Base-by-base conservation (phyloP, 2,329 filamentous ascomycete species). In the Ambrosiella beaveri region DNA sequence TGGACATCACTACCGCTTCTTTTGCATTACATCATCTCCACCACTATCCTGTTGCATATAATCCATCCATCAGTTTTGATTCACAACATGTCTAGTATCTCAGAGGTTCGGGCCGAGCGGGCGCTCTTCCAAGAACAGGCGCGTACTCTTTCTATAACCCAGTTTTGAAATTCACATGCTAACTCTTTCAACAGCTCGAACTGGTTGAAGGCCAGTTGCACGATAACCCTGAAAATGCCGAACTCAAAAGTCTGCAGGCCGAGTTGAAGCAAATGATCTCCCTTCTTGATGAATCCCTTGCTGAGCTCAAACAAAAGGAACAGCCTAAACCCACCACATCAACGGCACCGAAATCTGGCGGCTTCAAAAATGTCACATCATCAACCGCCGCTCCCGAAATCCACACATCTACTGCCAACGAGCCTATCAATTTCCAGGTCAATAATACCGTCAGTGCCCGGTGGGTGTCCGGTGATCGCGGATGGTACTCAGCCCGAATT, bases 381-480 rank as follows among this genome's bases (percentile, higher is more conserved):
- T 11, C 36, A 13, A n/a, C 40, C 15, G 8, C 39, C 37, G 39
- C 56, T 44, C 40, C 51, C 45, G n/a, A 12, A 38, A 36, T 62
- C 66, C 1, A 61, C 69, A 64, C 64, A 66, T 13, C 62, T 67
- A 7, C 62, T 63, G 11, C 69, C 58, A 79, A 81, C 56, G 79
- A 84, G 45, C 17, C 37, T 57, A 74, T 76, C 2, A 76, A 76
- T 8, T 95, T 90, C 71, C 80, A 85, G 59, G 87, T 95, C 63
- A 95, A 95, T 68, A 93, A 98, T 66, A 86, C 76, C 38, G 86
- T 96, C 57, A 76, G 93, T 69, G 93, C 91, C 52, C 90, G 91
- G 71, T 98, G 90, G 88, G 74, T 85, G 52, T 86, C 88, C 8
- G 89, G 88, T 57, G 93, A 98, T 70, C 88, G 86, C 66, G 79